A percentile compares a stretch with the other conserved stretches of the same genome.
phyloP scores from a whole-genome alignment of 768 basidiomycete genomes.

The Pleurotus salmoneostramineus region DNA sequence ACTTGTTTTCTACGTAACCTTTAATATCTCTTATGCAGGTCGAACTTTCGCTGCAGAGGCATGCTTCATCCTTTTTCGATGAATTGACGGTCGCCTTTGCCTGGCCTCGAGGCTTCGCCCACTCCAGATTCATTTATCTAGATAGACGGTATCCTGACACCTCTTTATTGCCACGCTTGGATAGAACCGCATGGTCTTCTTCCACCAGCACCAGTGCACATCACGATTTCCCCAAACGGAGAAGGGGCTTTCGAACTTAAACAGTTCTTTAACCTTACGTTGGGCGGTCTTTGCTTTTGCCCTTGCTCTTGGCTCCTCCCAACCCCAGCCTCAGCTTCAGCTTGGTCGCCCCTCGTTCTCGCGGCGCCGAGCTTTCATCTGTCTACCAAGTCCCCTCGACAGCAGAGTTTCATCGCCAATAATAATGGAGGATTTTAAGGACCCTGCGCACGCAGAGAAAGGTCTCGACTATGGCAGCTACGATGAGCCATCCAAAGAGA shows the following conservation, averaged over 20 bases:
- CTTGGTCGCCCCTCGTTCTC: not conserved
- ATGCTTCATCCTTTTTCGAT: too few species aligned
- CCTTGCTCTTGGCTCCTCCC: not conserved
- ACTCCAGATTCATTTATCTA: not conserved
- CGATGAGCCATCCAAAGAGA: not conserved
- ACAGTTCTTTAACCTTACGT: not conserved
- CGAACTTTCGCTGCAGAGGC: too few species aligned
- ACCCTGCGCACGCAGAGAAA: not conserved
- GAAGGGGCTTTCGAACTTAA: not conserved
- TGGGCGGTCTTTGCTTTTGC: not conserved
- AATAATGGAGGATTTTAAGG: not conserved
- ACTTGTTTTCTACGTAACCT: too few species aligned
- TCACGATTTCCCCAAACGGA: not conserved
- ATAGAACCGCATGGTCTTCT: not conserved
- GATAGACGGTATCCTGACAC: not conserved
- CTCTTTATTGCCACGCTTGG: not conserved
- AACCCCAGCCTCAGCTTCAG: not conserved
- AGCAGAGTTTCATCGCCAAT: not conserved
- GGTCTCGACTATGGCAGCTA: not conserved
- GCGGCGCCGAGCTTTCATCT: not conserved
- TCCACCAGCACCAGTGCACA: not conserved
- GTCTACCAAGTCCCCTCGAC: not conserved
- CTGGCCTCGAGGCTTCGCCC: not conserved
- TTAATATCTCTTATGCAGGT: too few species aligned
- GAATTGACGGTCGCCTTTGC: too few species aligned